Evolutionary conservation across 768 basidiomycete species (phyloP).

Genomic region (Hygrocybe coccinea): DNA sequence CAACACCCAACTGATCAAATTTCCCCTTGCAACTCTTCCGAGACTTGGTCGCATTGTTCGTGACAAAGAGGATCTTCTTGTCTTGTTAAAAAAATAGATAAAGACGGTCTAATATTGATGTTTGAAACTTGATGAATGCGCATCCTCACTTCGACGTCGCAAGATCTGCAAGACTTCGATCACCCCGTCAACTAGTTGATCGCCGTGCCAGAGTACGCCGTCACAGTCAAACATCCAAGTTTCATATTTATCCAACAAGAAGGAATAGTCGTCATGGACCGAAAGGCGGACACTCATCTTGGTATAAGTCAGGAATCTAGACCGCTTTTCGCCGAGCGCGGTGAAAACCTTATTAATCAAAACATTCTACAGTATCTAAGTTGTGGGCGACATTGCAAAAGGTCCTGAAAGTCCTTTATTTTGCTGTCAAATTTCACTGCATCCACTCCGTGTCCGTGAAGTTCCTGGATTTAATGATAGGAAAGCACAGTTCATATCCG

Average conservation of each 20-base stretch:
- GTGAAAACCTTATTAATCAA: no score
- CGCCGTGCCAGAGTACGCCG: constrained; percentile 90
- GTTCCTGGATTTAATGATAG: no score
- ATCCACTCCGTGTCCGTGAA: no score
- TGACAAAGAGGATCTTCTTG: constrained; percentile 87
- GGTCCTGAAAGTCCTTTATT: no score
- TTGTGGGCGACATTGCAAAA: no score
- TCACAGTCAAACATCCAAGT: constrained; percentile 98
- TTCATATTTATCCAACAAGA: constrained; percentile 64
- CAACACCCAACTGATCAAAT: constrained; percentile 84
- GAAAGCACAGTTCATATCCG: no score
- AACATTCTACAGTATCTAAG: no score
- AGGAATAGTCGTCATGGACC: constrained; percentile 41
- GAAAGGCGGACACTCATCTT: constrained; percentile 31
- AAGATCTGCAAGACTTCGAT: constrained; percentile 68
- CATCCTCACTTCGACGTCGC: constrained; percentile 61
- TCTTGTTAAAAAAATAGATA: constrained; percentile 50
- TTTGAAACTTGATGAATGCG: constrained; percentile 3
- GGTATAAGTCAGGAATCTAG: no score
- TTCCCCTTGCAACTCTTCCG: constrained; percentile 81
- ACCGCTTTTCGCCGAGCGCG: no score
- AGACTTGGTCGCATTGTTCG: constrained; percentile 96
- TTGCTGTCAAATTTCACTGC: no score
- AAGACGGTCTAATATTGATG: constrained; percentile 2
- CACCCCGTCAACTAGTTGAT: constrained; percentile 72